Percentiles rank a stretch among this genome's conserved stretches.
Evolutionary conservation across 805 yeast species (phyloP).

Genomic region (Jamesozyma rosinii): DNA sequence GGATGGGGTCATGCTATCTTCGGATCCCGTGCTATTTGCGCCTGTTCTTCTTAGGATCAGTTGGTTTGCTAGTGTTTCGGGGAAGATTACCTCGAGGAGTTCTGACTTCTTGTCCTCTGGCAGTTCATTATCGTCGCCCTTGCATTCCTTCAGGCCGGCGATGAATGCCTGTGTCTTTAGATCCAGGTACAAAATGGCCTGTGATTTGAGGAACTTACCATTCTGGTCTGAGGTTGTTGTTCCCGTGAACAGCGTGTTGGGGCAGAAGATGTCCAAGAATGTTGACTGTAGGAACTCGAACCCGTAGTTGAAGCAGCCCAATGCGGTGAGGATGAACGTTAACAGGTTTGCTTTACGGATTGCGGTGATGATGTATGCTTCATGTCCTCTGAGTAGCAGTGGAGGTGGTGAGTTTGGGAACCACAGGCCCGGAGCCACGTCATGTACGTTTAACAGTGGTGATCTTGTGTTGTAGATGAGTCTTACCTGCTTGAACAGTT

Average conservation of each 20-base stretch:
- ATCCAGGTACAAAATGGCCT: conserved; percentile 71
- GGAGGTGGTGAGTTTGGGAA: conserved; percentile 54
- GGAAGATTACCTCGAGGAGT: conserved; percentile 67
- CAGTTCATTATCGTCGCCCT: conserved; percentile 8
- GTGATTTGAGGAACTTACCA: conserved; percentile 65
- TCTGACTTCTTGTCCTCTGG: conserved; percentile 32
- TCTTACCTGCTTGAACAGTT: conserved; percentile 69
- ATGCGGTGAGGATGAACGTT: conserved; percentile 76
- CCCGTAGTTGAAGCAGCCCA: conserved; percentile 80
- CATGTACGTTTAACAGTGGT: conserved; percentile 61
- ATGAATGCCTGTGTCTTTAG: conserved; percentile 93
- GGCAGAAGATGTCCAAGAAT: conserved; percentile 81
- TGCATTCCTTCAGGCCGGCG: conserved; percentile 56
- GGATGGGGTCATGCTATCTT: conserved; percentile 49
- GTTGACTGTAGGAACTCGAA: conserved; percentile 77
- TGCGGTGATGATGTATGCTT: conserved; percentile 38
- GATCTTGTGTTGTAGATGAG: conserved; percentile 57
- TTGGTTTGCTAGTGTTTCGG: conserved; percentile 43
- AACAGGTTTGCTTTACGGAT: conserved; percentile 80
- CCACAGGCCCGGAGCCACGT: conserved; percentile 66
- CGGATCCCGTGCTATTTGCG: conserved; percentile 1
- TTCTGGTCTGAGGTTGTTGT: conserved; percentile 16
- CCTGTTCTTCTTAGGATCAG: conserved; percentile 27
- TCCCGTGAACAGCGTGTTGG: conserved; percentile 35
- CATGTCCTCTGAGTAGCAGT: conserved; percentile 47